Conservation (phyloP, 2,329 filamentous ascomycete genomes). For the Nannizzia gypsea region DNA sequence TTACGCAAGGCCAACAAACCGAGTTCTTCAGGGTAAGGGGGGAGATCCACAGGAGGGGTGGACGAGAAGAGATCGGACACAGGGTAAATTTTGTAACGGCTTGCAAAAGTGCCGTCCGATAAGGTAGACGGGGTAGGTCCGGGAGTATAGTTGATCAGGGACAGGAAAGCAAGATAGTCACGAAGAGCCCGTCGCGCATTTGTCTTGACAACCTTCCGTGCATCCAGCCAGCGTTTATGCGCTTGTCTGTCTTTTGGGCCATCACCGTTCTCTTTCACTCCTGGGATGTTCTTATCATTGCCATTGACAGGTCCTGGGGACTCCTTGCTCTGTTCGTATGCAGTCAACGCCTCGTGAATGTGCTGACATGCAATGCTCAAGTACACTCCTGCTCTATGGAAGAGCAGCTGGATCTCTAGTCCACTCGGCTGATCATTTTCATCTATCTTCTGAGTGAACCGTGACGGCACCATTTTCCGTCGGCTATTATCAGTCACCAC, state of each 20-base stretch:
- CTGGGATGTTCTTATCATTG: not conserved
- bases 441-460: constrained; percentile 40
- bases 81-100: constrained; percentile 37
- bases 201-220: constrained; percentile 57
- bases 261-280: constrained; percentile 6
- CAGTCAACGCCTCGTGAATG: constrained; percentile 43
- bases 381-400: constrained; percentile 63
- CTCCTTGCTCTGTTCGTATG: constrained; percentile 10
- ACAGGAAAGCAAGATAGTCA: constrained; percentile 62
- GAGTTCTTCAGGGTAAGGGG: constrained; percentile 48
- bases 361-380: constrained; percentile 58
- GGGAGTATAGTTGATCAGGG: constrained; percentile 67
- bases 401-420: constrained; percentile 61
- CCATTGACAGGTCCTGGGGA: not conserved
- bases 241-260: constrained; percentile 33
- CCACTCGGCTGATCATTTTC: constrained; percentile 62
- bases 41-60: constrained; percentile 53
- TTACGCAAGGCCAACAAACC: constrained; percentile 18
- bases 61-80: constrained; percentile 59
- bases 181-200: constrained; percentile 65
- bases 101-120: constrained; percentile 25
- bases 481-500: constrained; percentile 32
- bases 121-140: constrained; percentile 46
- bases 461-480: constrained; percentile 26
- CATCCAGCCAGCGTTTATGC: constrained; percentile 41